Evolutionary conservation across 139 green algal species (phyloP), one percentile per base, ranked within the genome.

Genomic region (Trebouxia sp.): DNA sequence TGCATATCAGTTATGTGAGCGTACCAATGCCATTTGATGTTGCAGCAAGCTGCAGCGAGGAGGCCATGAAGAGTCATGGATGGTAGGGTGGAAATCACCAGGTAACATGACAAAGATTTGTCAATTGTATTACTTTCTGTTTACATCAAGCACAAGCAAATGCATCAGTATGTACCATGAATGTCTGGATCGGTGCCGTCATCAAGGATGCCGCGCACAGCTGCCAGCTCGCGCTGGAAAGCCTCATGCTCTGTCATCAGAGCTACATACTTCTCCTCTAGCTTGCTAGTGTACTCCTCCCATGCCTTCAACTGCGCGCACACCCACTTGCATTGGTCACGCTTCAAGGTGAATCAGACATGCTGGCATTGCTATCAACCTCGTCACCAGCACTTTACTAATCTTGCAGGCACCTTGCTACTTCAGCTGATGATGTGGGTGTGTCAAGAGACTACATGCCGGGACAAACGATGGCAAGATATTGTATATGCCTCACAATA

Each of bases 281-380:
- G 67, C 80, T 84, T 79, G 42, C 51, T 48, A 1, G 70, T 66
- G 69, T 84, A 84, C 70, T 80, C 80, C 80, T 84, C 80, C 80
- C 80, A 84, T 47, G 74, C 39, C 80, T 69, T 76, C 28, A 84
- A 35, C 80, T 84, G 80, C 51, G 51, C 24, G 24, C 37, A 43
- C 32, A 15, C n/a, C n/a, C n/a, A n/a, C n/a, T n/a, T n/a, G n/a
- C n/a, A n/a, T n/a, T n/a, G n/a, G n/a, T n/a, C n/a, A n/a, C n/a
- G n/a, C n/a, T n/a, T n/a, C n/a, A n/a, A n/a, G n/a, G n/a, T n/a
- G 43, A 15, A 30, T 76, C 32, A 45, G 32, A 76, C 24, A 42
- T 76, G 65, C 65, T 26, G 24, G 28, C 28, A 50, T 17, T n/a
- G 48, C 48, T 58, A n/a, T 58, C 48, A 14, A 58, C 15, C 48